Evolutionary conservation across 108 stramenopile species (phyloP).

Genomic region (Cyclotella choctawhatcheeana): DNA sequence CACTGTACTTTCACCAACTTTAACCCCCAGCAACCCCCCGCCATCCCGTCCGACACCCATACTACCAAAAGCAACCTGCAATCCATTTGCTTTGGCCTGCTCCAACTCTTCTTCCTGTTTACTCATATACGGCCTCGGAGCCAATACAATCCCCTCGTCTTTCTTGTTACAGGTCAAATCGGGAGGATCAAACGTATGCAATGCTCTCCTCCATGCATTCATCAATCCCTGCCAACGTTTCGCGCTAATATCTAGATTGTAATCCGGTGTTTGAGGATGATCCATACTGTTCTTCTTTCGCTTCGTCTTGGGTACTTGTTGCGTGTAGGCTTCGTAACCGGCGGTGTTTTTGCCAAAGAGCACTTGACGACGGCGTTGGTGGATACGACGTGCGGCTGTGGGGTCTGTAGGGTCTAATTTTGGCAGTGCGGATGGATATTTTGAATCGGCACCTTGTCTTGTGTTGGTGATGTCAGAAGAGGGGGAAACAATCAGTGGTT

Average conservation of each 20-base stretch:
- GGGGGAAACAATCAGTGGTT: neutral
- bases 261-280: constrained; percentile 81
- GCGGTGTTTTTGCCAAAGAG: constrained; percentile 82
- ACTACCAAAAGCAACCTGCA: constrained; percentile 48
- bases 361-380: constrained; percentile 69
- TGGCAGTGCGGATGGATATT: constrained; percentile 42
- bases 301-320: constrained; percentile 65
- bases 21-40: constrained; percentile 15
- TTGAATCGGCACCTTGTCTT: neutral
- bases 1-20: neutral
- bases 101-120: constrained; percentile 49
- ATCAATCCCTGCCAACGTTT: constrained; percentile 82
- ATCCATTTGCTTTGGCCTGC: constrained; percentile 38
- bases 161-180: constrained; percentile 43
- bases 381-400: constrained; percentile 62
- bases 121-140: constrained; percentile 36
- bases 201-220: constrained; percentile 75
- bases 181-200: constrained; percentile 81
- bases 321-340: constrained; percentile 77
- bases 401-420: constrained; percentile 66
- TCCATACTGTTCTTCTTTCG: constrained; percentile 63
- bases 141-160: constrained; percentile 22
- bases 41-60: constrained; percentile 33
- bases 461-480: neutral
- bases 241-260: constrained; percentile 71